Conservation (phyloP, 2,329 filamentous ascomycete species). For the Claviceps sp. region DNA sequence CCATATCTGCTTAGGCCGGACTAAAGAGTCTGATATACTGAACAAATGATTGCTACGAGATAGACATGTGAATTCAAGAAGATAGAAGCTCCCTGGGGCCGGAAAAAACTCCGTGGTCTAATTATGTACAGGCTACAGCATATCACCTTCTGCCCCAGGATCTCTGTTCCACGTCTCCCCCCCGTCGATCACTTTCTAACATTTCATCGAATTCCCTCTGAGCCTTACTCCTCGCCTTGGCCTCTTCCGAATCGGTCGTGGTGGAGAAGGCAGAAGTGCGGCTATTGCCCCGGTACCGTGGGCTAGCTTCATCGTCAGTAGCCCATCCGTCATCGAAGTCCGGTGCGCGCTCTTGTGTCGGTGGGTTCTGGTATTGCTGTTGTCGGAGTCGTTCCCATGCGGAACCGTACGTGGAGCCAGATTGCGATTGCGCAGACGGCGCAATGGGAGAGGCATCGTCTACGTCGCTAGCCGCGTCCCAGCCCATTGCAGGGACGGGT, state of each 20-base stretch:
- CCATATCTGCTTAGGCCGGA: too few relatives aligned
- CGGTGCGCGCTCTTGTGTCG: conserved; percentile 9
- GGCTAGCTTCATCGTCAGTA: conserved; percentile 14
- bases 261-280: conserved; percentile 22
- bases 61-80: too few relatives aligned
- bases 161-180: conserved; percentile 14
- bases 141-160: conserved; percentile 14
- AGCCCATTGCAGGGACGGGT: conserved; percentile 6
- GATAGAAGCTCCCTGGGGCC: too few relatives aligned
- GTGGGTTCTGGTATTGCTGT: conserved; percentile 20
- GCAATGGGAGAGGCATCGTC: conserved; percentile 33
- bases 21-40: too few relatives aligned
- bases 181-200: conserved; percentile 29
- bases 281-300: conserved; percentile 7
- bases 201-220: conserved; percentile 38
- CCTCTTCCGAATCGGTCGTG: conserved; percentile 22
- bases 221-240: conserved; percentile 28
- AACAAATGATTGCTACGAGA: too few relatives aligned
- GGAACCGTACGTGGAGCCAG: conserved; percentile 16
- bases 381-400: conserved; percentile 33
- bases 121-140: background rate
- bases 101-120: background rate
- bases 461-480: conserved; percentile 15
- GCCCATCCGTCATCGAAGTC: conserved; percentile 6
- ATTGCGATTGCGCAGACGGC: conserved; percentile 14